Percentiles rank a stretch among this genome's conserved stretches.
These are phyloP conservation scores for Phytophthora cryptogea DNA, from an alignment of 352 stramenopile species.

Conservation along the genomic window DNA sequence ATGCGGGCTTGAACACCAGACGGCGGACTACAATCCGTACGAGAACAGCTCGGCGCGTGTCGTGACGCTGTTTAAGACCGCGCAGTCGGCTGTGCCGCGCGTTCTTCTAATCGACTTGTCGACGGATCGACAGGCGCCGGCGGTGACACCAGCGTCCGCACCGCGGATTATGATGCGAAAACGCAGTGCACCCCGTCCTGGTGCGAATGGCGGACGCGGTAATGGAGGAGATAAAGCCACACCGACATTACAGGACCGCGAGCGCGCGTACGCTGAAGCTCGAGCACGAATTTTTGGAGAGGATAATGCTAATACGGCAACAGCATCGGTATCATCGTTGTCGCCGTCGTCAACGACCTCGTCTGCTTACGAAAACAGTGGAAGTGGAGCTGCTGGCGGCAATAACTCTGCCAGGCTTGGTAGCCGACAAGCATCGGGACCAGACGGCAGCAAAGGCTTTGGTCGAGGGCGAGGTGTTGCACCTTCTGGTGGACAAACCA, in stretches of 20 bases:
- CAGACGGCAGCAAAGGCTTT: constrained; percentile 61
- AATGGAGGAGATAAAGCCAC: constrained; percentile 60
- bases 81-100: constrained; percentile 73
- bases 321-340: constrained; percentile 30
- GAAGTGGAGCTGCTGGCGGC: constrained; percentile 1
- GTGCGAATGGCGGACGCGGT: constrained; percentile 43
- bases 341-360: constrained; percentile 31
- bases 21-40: constrained; percentile 69
- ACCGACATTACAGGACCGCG: constrained; percentile 90
- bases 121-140: constrained; percentile 61
- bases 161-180: constrained; percentile 95
- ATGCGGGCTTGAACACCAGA: constrained; percentile 92
- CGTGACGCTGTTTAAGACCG: constrained; percentile 90
- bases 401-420: constrained; percentile 21
- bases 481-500: constrained; percentile 1
- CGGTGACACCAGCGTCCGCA: constrained; percentile 70
- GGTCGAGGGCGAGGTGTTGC: constrained; percentile 18
- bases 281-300: constrained; percentile 94
- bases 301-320: constrained; percentile 33
- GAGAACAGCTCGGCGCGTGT: constrained; percentile 74
- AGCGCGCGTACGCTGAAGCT: constrained; percentile 94
- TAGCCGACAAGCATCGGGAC: constrained; percentile 55
- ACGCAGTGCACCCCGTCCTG: constrained; percentile 36
- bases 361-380: constrained; percentile 15
- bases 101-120: constrained; percentile 91